A percentile compares a stretch with the other conserved stretches of the same genome.
Conservation (phyloP, 2,329 filamentous ascomycete species). For the Colletotrichum cereale region DNA sequence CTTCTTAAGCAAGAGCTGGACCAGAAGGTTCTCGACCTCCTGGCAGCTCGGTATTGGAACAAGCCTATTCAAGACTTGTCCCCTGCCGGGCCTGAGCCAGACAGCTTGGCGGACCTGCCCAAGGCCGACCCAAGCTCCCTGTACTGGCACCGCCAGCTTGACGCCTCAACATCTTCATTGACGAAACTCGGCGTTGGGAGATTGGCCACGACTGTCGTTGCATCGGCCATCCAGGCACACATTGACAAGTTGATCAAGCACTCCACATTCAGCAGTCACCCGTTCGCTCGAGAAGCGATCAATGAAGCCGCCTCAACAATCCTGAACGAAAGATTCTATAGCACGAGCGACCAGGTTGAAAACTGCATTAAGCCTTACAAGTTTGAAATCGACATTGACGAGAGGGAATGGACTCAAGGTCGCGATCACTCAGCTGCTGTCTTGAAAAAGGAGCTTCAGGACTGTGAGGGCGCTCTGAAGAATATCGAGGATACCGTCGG, state of each 20-base stretch:
- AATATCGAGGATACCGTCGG: constrained; percentile 82
- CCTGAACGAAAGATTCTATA: constrained; percentile 93
- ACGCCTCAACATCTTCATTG: constrained; percentile 88
- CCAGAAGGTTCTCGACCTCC: constrained; percentile 91
- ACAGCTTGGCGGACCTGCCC: constrained; percentile 82
- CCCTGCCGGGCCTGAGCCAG: constrained; percentile 73
- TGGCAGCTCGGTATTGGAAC: constrained; percentile 98
- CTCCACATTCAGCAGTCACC: constrained; percentile 90
- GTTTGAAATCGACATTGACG: constrained; percentile 95
- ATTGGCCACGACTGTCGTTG: constrained; percentile 91
- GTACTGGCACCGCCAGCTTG: constrained; percentile 95
- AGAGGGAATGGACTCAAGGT: constrained; percentile 87
- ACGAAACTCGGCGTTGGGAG: constrained; percentile 96
- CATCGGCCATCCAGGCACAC: constrained; percentile 86
- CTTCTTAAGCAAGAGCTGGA: constrained; percentile 93
- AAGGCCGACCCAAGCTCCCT: constrained; percentile 87
- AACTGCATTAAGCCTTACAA: constrained; percentile 99
- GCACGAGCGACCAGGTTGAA: constrained; percentile 96
- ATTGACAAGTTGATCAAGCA: constrained; percentile 82
- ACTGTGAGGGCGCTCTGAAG: constrained; percentile 84
- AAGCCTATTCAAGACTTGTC: constrained; percentile 90
- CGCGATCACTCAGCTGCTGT: constrained; percentile 84
- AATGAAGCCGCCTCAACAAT: constrained; percentile 91
- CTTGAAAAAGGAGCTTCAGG: constrained; percentile 87
- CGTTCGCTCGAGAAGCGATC: constrained; percentile 93